These are phyloP conservation scores for Cymbopogon flexuosus DNA, from an alignment of 202 grass and related monocot genomes.

Conservation along the genomic window DNA sequence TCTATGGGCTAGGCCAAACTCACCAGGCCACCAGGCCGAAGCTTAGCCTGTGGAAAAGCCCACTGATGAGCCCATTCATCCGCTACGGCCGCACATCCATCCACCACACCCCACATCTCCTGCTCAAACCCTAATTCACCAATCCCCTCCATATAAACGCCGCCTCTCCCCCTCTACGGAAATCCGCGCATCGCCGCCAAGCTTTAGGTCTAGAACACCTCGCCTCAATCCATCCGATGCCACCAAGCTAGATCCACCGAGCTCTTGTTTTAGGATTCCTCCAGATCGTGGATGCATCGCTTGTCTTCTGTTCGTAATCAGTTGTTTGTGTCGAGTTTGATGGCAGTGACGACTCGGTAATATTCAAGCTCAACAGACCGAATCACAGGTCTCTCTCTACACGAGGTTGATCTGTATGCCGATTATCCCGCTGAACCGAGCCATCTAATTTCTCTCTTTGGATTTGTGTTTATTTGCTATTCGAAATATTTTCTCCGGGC, in stretches of 20 bases:
- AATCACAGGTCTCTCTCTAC: slow-evolving; percentile 56
- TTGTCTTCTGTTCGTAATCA: background rate
- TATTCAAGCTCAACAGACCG: slow-evolving; percentile 99
- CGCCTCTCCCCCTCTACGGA: background rate
- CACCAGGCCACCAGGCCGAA: too few relatives aligned
- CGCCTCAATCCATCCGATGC: too few relatives aligned
- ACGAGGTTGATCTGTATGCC: slow-evolving; percentile 58
- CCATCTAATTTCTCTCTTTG: slow-evolving; percentile 12
- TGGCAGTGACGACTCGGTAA: slow-evolving; percentile 67
- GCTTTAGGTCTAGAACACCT: background rate
- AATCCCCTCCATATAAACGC: slow-evolving; percentile 20
- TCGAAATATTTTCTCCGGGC: too few relatives aligned
- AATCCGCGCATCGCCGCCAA: background rate
- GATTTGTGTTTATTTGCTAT: too few relatives aligned
- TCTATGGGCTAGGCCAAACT: too few relatives aligned
- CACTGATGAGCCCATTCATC: background rate
- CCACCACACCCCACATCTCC: too few relatives aligned
- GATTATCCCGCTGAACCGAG: slow-evolving; percentile 74
- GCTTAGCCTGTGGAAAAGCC: too few relatives aligned
- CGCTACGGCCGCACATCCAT: background rate
- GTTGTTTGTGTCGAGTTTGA: background rate
- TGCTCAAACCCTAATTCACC: slow-evolving; percentile 34
- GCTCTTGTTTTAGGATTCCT: background rate
- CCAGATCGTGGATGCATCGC: too few relatives aligned
- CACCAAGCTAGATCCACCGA: background rate